phyloP scores from a whole-genome alignment of 768 basidiomycete genomes.

The Neoboletus subvelutipes region DNA sequence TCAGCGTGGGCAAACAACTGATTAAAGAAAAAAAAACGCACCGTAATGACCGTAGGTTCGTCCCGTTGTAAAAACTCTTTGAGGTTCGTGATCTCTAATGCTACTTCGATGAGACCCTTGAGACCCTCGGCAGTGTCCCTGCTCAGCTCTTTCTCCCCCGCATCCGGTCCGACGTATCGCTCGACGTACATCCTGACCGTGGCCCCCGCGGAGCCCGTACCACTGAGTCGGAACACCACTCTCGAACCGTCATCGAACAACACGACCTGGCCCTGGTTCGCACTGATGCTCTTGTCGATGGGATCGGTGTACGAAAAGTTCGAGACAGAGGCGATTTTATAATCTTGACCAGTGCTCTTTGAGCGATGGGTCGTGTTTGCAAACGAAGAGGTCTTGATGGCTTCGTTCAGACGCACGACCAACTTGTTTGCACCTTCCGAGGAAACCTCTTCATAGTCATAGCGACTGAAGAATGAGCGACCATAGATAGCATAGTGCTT shows the following conservation, averaged over 20 bases:
- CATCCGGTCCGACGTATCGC: constrained; percentile 75
- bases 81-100: constrained; percentile 80
- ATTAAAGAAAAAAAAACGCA: constrained; percentile 39
- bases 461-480: constrained; percentile 97
- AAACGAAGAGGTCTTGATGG: constrained; percentile 67
- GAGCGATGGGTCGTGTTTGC: constrained; percentile 67
- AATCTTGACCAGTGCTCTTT: constrained; percentile 62
- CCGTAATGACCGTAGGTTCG: constrained; percentile 95
- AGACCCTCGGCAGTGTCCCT: constrained; percentile 86
- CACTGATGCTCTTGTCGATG: constrained; percentile 90
- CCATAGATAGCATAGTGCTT: constrained; percentile 92
- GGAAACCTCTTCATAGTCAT: constrained; percentile 98
- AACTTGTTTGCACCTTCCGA: constrained; percentile 88
- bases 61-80: constrained; percentile 83
- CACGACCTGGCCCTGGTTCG: constrained; percentile 95
- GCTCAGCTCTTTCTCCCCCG: constrained; percentile 65
- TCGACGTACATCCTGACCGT: constrained; percentile 97
- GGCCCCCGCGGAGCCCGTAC: constrained; percentile 94
- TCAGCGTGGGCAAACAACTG: background rate
- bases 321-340: constrained; percentile 74
- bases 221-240: constrained; percentile 93
- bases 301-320: constrained; percentile 98
- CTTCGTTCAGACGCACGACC: constrained; percentile 72
- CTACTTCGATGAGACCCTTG: constrained; percentile 94
- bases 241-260: constrained; percentile 89